Conservation (phyloP, 2,329 filamentous ascomycete genomes). For the Penicillium sp. region DNA sequence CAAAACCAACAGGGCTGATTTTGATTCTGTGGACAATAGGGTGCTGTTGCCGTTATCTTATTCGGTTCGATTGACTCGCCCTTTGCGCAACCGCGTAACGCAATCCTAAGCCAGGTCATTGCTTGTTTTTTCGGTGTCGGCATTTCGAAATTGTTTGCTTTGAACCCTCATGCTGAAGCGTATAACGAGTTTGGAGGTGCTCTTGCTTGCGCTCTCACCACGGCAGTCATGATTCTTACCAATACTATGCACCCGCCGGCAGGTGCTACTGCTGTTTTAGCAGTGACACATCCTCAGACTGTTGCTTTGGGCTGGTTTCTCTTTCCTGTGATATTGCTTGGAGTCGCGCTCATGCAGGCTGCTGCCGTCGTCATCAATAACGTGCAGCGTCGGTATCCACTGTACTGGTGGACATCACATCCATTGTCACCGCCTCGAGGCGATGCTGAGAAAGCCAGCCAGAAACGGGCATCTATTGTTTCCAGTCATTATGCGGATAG, state of each 20-base stretch:
- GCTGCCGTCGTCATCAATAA: constrained; percentile 69
- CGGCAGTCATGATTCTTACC: constrained; percentile 65
- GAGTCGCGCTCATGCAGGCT: constrained; percentile 59
- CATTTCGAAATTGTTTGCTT: constrained; percentile 64
- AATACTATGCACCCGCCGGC: constrained; percentile 73
- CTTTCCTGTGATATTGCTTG: constrained; percentile 62
- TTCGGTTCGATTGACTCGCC: constrained; percentile 71
- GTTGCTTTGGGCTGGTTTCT: constrained; percentile 65
- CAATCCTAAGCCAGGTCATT: constrained; percentile 65
- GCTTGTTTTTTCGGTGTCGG: constrained; percentile 60
- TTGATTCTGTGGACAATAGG: constrained; percentile 44
- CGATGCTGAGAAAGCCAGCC: constrained; percentile 22
- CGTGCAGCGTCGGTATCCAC: constrained; percentile 63
- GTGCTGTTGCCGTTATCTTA: constrained; percentile 72
- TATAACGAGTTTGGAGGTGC: constrained; percentile 65
- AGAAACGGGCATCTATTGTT: constrained; percentile 18
- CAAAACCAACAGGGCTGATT: constrained; percentile 2
- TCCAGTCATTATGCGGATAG: constrained; percentile 26
- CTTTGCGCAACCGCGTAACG: constrained; percentile 70
- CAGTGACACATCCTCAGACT: constrained; percentile 54
- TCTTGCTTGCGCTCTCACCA: constrained; percentile 63
- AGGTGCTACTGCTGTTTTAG: constrained; percentile 70
- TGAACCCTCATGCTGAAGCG: constrained; percentile 49
- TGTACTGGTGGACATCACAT: constrained; percentile 63
- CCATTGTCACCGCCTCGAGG: constrained; percentile 20